Base-by-base conservation (phyloP, 2,329 filamentous ascomycete species). In the Scedosporium boydii region DNA sequence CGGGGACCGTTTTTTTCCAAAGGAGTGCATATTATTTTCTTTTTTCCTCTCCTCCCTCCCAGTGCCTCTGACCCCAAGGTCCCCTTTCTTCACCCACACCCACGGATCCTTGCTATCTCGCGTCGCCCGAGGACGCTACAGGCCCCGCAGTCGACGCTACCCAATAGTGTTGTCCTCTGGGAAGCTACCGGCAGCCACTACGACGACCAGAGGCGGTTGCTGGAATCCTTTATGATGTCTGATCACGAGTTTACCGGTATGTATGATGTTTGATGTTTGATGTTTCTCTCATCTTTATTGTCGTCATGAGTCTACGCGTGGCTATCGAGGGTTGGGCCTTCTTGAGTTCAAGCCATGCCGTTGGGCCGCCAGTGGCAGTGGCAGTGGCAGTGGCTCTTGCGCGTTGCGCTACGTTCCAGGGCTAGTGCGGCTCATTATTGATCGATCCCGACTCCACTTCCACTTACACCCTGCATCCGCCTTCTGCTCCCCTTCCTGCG, bases 231-330 rank as follows among this genome's bases (percentile, higher is more conserved):
- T 68, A 75, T 56, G 65, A 87, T 87, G 85, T 87, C 85, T 63
- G 85, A 87, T 69, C 82, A 86, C 73, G 85, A 87, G 72, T 85
- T 87, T 76, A 81, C 79, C 74, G 81, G 85, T 86, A 71, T 75
- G 83, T 76, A 57, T 63, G 10, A 16, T n/a, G 34, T 57, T 57
- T 57, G 29, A 51, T 26, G 27, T 60, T 38, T n/a, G 10, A 18
- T 42, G n/a, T 38, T 1, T 42, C 10, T 59, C 58, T 27, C 18
- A 46, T 16, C 21, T 18, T 23, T 10, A 3, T 46, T 14, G 29
- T 26, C 56, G 23, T 16, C 18, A 9, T 56, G n/a, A 23, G 60
- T 34, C 29, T 6, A 34, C 29, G 29, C 29, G 29, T 34, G 29
- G 29, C 6, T 34, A 9, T 29, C 6, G 29, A 34, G 29, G 29